These are phyloP conservation scores for Aspergillus melleus DNA, from an alignment of 2,329 filamentous ascomycete genomes.

Conservation along the genomic window DNA sequence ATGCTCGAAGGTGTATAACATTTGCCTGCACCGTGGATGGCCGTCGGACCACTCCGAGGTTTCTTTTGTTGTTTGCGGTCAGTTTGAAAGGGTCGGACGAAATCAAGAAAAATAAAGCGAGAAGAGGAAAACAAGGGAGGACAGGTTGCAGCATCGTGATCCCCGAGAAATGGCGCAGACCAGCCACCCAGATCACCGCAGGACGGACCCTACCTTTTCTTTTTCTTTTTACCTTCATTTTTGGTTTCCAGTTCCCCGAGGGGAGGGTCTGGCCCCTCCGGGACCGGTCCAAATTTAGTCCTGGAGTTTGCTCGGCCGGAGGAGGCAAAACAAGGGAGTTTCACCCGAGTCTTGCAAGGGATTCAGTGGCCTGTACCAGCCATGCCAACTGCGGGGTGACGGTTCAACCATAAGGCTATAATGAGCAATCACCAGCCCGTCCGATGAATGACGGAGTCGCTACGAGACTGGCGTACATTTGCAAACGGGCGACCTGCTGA, in stretches of 20 bases:
- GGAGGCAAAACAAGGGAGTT: too few species aligned
- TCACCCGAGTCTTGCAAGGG: too few species aligned
- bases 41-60: neutral
- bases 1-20: neutral
- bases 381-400: too few species aligned
- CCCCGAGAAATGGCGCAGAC: constrained; percentile 1
- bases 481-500: too few species aligned
- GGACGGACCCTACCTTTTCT: too few species aligned
- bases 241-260: neutral
- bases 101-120: neutral
- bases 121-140: neutral
- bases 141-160: neutral
- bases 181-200: constrained; percentile 5
- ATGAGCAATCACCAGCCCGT: too few species aligned
- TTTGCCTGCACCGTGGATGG: neutral
- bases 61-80: neutral
- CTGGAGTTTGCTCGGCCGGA: neutral
- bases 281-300: constrained; percentile 13
- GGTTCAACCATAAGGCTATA: too few species aligned
- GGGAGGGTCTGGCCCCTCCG: constrained; percentile 23
- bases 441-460: too few species aligned
- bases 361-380: too few species aligned
- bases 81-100: neutral
- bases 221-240: neutral
- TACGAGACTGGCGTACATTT: too few species aligned